Evolutionary conservation across 202 grass and related monocot species (phyloP), one percentile per base, ranked within the genome.

Genomic region (Schoenoplectus triqueter): DNA sequence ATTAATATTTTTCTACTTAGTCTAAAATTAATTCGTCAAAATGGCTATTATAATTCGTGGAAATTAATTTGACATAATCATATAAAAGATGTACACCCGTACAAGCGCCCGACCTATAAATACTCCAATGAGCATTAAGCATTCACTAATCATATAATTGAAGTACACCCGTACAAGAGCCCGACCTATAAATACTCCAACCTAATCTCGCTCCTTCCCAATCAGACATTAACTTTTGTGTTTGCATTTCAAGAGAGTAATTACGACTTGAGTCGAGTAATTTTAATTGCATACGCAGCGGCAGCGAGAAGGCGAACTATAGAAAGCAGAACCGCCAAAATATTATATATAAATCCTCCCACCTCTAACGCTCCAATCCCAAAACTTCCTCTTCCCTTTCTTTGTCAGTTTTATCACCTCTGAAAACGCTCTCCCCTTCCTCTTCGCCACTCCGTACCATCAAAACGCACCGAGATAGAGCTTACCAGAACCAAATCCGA

Each of bases 331-430:
- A 74, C 15, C 74, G 74, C 74, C 74, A 60, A 78, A 78, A 41
- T 13, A 14, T 69, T 77, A 61, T 60, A 78, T 78, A 78, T 78
- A 78, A 61, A 82, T 82, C 46, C 45, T 31, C 8, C 46, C 80
- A 22, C 50, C 73, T 31, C 52, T 21, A 72, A 60, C 83, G 55
- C 69, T 77, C 83, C 70, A 48, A 62, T 63, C 69, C 55, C 67
- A 22, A 76, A 67, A 5, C 67, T n/a, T 19, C n/a, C 1, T 4
- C 9, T 4, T 4, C 10, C 19, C 61, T 45, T 39, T 1, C 70
- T 44, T 19, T 10, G 18, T n/a, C 7, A 56, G 5, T 10, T 17
- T 10, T 10, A 40, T 8, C 42, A 0, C 64, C 10, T 85, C 55
- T 45, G 6, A 48, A 74, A 61, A 84, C 87, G 65, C 2, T 71